phyloP scores from a whole-genome alignment of 345 rosid species.

The Populus simonii region DNA sequence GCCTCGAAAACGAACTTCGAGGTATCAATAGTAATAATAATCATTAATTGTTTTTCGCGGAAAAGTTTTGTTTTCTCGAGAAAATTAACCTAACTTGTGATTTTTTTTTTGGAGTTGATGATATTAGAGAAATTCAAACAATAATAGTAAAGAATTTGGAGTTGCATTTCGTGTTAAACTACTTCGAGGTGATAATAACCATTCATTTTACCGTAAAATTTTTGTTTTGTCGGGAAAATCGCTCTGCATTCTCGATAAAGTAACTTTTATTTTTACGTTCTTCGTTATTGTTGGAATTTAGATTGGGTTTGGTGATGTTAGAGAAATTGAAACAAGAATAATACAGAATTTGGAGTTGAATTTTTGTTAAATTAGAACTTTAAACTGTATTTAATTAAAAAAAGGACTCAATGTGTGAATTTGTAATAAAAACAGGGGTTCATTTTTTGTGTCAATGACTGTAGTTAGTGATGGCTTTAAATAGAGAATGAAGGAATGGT shows the following conservation, averaged over 20 bases:
- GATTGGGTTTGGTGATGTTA: background rate
- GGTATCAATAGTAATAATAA: constrained; percentile 16
- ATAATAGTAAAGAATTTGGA: background rate
- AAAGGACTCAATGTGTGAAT: background rate
- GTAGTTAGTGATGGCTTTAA: background rate
- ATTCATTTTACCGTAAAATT: background rate
- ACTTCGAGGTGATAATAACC: background rate
- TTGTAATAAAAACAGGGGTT: too few relatives aligned
- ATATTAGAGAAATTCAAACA: background rate
- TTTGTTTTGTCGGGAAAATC: too few relatives aligned
- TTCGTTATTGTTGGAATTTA: background rate
- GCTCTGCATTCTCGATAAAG: background rate
- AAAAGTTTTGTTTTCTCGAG: background rate
- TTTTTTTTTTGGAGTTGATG: background rate
- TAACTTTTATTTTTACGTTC: background rate
- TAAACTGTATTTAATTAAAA: background rate
- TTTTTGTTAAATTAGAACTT: background rate
- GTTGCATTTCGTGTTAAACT: background rate
- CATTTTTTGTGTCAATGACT: too few relatives aligned
- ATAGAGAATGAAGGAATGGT: background rate
- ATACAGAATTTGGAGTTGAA: background rate
- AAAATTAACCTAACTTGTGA: background rate
- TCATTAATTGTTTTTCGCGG: background rate
- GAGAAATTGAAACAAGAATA: background rate
- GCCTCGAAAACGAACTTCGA: constrained; percentile 47